Base-by-base conservation (phyloP, 1,284 basidiomycete species). In the Thecaphora thlaspeos region DNA sequence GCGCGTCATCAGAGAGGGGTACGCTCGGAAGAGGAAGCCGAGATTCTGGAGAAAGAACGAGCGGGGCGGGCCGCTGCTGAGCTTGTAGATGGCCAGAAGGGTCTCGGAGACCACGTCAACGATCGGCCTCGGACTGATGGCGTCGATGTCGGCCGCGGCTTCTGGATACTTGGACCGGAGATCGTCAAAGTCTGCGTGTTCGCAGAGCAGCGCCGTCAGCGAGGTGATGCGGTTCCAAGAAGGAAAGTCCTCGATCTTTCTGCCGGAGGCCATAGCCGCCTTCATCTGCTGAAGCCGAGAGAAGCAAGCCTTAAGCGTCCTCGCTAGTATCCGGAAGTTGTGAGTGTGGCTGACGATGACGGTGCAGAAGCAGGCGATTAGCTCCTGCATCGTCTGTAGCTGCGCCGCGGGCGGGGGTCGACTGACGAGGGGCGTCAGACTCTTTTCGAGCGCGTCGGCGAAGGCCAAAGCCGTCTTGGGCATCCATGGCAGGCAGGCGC, bases 341-440 rank as follows among this genome's bases (percentile, higher is more conserved):
- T 90, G 87, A 0, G 95, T 97, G 26, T 97, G 83, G 68, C 89
- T 80, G 46, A 86, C 85, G 1, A 94, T 87, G 2, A 90, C 87
- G 0, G 85, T 84, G 75, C 92, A 94, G 80, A 93, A 87, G 70
- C 93, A 96, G 0, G 89, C 89, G 12, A 98, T 87, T 9, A 87
- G 85, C 78, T 95, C 92, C 79, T 93, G 90, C 32, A 76, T 56
- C 18, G 69, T 39, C 2, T 58, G 50, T 14, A 48, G 48, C 12
- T 68, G 68, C 1, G 68, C 66, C 21, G 48, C 61, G 22, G 51
- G 51, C 32, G 61, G 60, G 10, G 73, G 87, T 87, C 94, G 90
- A 0, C 88, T 88, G 68, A 94, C 85, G 14, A 96, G 81, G 7
- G 86, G 84, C 11, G 82, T 78, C 55, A 95, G 89, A 17, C 96